Base-by-base conservation (phyloP, 192 early-diverging fungal species). In the Phlyctochytrium planicorne region DNA sequence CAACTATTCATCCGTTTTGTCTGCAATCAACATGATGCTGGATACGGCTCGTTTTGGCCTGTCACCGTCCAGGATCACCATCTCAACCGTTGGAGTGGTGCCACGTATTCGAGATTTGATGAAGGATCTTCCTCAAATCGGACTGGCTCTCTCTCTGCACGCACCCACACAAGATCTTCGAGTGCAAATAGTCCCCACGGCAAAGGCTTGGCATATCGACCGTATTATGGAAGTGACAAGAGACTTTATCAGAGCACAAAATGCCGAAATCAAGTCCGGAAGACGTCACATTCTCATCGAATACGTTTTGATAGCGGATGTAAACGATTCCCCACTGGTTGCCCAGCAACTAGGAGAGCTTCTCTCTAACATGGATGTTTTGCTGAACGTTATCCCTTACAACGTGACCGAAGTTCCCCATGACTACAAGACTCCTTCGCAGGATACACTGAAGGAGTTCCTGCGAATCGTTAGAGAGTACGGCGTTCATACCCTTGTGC, bases 371-470 rank as follows among this genome's bases (percentile, higher is more conserved):
- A 70, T 63, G 34, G 73, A 76, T 32, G 76, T 82, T 25, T 53
- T 85, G 14, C 56, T 84, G 55, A 86, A 86, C 66, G 68, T 86
- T 24, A 86, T 86, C 50, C 84, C 84, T 2, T 86, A 84, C 63
- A 86, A 86, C 65, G 70, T 73, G 57, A 86, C 81, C 17, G 66
- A 65, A 23, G 80, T 83, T 1, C 75, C 80, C 23, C 68, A 72
- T 53, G 80, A 77, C 53, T 86, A 84, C 69, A 59, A 80, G 52
- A 63, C 76, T 30, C 84, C 84, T 20, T 30, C 53, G 16, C 40
- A 55, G n/a, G 74, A 74, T 30, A 63, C 57, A 1, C 10, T 53
- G 2, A 27, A 62, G 10, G 33, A 6, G 29, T 81, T 80, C 63
- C 76, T 77, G 14, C 78, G 66, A 24, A 80, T 64, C 12, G 75